A percentile compares a stretch with the other conserved stretches of the same genome.
phyloP scores from a whole-genome alignment of 139 green algal genomes.

The Tetratostichococcus sp. region DNA sequence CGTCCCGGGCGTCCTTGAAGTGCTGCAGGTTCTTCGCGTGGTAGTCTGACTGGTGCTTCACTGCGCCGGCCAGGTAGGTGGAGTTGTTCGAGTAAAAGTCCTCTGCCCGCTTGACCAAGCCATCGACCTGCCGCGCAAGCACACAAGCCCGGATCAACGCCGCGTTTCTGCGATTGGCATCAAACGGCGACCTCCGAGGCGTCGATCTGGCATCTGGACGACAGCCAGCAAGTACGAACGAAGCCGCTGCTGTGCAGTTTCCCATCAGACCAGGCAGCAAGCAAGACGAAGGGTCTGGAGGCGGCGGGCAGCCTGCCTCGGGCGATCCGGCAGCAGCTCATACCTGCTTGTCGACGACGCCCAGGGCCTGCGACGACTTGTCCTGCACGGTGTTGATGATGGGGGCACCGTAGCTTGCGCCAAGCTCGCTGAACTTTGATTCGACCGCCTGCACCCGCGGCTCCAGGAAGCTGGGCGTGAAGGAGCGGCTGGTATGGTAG shows the following conservation, averaged over 20 bases:
- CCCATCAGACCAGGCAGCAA: not conserved
- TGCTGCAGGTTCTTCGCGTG: constrained; percentile 37
- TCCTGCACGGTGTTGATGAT: constrained; percentile 10
- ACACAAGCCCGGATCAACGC: too few species aligned
- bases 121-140: constrained; percentile 19
- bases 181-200: too few species aligned
- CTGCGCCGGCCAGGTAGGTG: constrained; percentile 9
- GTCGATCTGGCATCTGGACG: too few species aligned
- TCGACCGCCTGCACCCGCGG: not conserved
- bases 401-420: not conserved
- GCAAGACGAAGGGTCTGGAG: not conserved
- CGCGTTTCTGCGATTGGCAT: too few species aligned
- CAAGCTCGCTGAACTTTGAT: not conserved
- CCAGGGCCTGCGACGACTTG: constrained; percentile 6
- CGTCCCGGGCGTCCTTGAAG: constrained; percentile 30
- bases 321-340: not conserved
- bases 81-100: constrained; percentile 28
- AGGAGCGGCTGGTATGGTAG: constrained; percentile 6
- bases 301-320: too few species aligned
- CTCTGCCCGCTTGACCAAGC: constrained; percentile 9
- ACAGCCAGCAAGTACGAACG: too few species aligned
- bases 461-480: constrained; percentile 1
- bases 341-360: constrained; percentile 14
- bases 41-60: constrained; percentile 32
- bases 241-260: not conserved